Percentiles rank a stretch among this genome's conserved stretches.
These are phyloP conservation scores for Salicornia ramosissima DNA, from an alignment of 148 eudicot species.

Conservation along the genomic window DNA sequence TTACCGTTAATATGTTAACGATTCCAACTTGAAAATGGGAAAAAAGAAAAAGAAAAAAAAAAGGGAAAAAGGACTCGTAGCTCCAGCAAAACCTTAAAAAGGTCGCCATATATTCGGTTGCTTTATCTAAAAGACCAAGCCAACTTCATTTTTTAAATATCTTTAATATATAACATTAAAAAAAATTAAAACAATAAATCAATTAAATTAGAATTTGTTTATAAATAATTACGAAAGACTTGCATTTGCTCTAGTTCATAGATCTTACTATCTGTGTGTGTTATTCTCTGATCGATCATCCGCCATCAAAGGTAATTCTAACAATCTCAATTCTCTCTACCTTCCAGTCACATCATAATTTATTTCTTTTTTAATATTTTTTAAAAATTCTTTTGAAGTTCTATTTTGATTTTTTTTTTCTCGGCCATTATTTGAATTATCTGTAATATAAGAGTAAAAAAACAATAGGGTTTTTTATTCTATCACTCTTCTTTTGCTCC, in stretches of 20 bases:
- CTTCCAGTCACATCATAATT: slow-evolving; percentile 6
- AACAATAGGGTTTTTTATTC: slow-evolving; percentile 7
- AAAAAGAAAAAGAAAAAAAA: not conserved
- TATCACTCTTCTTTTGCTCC: slow-evolving; percentile 2
- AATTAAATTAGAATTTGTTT: too few relatives aligned
- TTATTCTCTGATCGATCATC: not conserved
- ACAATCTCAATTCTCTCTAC: not conserved
- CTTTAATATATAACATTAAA: not conserved
- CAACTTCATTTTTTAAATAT: not conserved
- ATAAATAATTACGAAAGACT: not conserved
- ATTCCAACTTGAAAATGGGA: too few relatives aligned
- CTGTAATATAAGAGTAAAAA: not conserved
- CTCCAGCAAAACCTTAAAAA: slow-evolving; percentile 12
- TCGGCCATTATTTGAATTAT: slow-evolving; percentile 21
- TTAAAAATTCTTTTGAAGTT: not conserved
- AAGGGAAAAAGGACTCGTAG: not conserved
- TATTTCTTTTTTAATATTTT: not conserved
- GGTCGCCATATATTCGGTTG: slow-evolving; percentile 4
- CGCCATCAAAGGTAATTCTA: slow-evolving; percentile 19
- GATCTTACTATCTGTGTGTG: slow-evolving; percentile 11
- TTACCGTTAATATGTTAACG: too few relatives aligned
- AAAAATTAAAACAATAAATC: too few relatives aligned
- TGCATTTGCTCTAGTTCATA: not conserved
- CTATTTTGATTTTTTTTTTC: slow-evolving; percentile 1
- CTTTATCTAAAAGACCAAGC: not conserved